Evolutionary conservation across 139 green algal genomes (phyloP).

Genomic region (Coccomyxa sp.): DNA sequence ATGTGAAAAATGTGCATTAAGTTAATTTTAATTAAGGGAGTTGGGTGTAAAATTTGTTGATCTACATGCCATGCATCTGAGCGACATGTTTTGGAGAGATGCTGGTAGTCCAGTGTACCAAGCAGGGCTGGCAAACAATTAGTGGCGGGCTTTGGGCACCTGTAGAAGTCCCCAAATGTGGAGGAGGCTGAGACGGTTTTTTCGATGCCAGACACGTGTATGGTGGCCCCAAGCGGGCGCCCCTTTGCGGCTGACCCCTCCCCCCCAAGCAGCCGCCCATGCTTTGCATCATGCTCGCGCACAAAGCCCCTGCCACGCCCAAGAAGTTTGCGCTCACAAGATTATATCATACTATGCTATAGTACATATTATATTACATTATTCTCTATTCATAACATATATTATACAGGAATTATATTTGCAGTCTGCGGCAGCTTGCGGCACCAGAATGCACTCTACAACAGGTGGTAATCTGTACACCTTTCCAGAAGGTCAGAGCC

Average conservation of each 20-base stretch:
- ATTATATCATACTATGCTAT: no score
- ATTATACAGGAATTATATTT: background rate
- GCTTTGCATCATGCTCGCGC: background rate
- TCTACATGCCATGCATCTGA: background rate
- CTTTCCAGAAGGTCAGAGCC: no score
- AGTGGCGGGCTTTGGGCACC: background rate
- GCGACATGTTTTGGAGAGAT: background rate
- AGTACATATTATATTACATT: background rate
- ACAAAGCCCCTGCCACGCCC: constrained; percentile 2
- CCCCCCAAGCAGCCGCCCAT: no score
- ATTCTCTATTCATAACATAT: background rate
- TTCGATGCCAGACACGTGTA: constrained; percentile 45
- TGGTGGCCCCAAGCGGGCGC: constrained; percentile 26
- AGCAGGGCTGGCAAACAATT: background rate
- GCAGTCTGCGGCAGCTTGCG: background rate
- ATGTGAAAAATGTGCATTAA: background rate
- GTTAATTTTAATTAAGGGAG: background rate
- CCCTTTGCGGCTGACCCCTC: background rate
- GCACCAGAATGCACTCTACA: no score
- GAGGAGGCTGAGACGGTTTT: constrained; percentile 12
- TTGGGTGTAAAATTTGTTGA: background rate
- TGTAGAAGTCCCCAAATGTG: constrained; percentile 42
- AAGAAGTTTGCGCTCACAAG: no score
- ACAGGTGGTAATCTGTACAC: no score
- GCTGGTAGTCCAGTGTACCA: background rate